Base-by-base conservation (phyloP, 305 asterid genomes). In the Euphrasia arctica region DNA sequence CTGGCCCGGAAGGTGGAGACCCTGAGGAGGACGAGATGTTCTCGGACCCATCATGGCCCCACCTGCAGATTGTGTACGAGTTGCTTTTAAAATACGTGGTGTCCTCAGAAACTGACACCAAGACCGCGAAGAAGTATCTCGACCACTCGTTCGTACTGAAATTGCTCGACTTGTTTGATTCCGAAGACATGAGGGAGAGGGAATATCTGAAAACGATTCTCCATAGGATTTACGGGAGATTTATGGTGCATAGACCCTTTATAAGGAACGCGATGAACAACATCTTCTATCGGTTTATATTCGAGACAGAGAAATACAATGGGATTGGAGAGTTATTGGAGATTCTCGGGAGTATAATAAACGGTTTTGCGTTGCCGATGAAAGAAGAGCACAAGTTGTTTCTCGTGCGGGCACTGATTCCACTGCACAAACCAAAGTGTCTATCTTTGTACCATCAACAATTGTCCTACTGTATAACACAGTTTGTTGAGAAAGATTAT, bases 331-430 rank as follows among this genome's bases (percentile, higher is more conserved):
- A 88, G 79, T 67, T 88, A 55, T 72, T 90, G 80, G 97, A 88
- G 89, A 82, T 90, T 79, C 91, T 90, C 34, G 96, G 96, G 55
- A 85, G 97, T 66, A 82, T 88, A 63, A 88, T 90, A 54, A 88
- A 90, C 67, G 96, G 95, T 42, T 86, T 88, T 69, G 91, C 95
- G 0, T 57, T 91, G 73, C 96, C 95, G 48, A 88, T 91, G 96
- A 88, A 88, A 75, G 97, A 91, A 73, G 96, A 91, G 79, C 97
- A 88, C 78, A 91, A 88, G 75, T 55, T 91, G 70, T 91, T 88
- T 75, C 96, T 88, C 65, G 78, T 79, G 31, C 86, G 95, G 32
- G 88, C 89, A 13, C 86, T 90, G 36, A 77, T 90, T 69, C 97
- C 96, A 6, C 72, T 90, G 75, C 96, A 90, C 82, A 88, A 88